Percentiles rank a stretch among this genome's conserved stretches.
Conservation (phyloP, 495 filamentous ascomycete genomes). For the Hamigera avellanea region DNA sequence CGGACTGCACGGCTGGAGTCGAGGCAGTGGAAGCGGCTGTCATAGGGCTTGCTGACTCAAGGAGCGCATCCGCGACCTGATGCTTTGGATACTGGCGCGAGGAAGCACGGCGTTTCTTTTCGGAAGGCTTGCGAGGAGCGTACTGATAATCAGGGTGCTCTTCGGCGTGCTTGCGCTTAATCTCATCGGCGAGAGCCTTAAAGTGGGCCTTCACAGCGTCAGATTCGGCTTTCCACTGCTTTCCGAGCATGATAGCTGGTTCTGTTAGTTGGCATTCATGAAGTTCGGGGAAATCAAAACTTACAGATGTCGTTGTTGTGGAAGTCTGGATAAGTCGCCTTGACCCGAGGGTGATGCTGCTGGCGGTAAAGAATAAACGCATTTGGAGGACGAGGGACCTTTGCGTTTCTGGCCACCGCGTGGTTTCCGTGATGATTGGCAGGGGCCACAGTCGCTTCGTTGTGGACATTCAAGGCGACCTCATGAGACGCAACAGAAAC, state of each 20-base stretch:
- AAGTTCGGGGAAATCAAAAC: conserved; percentile 5
- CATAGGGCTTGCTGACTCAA: background rate
- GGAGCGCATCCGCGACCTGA: background rate
- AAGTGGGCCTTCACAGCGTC: conserved; percentile 20
- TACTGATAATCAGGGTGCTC: conserved; percentile 38
- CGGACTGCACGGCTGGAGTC: background rate
- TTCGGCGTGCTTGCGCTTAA: conserved; percentile 27
- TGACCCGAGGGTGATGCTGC: conserved; percentile 21
- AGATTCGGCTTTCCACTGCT: conserved; percentile 29
- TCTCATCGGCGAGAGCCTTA: conserved; percentile 20
- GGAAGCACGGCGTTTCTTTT: conserved; percentile 29
- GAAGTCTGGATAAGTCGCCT: conserved; percentile 23
- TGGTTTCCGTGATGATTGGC: conserved; percentile 1
- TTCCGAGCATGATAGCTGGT: conserved; percentile 31
- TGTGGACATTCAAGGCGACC: background rate
- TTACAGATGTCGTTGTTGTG: conserved; percentile 38
- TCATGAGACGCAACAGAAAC: conserved; percentile 14
- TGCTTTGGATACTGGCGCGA: background rate
- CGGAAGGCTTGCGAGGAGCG: conserved; percentile 34
- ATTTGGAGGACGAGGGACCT: conserved; percentile 33
- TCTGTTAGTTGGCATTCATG: conserved; percentile 9
- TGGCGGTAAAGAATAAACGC: conserved; percentile 36
- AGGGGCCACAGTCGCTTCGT: background rate
- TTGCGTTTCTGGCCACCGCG: conserved; percentile 6
- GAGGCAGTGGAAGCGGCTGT: background rate